Conservation (phyloP, 2,329 filamentous ascomycete genomes). For the Arthrobotrys entomopaga region DNA sequence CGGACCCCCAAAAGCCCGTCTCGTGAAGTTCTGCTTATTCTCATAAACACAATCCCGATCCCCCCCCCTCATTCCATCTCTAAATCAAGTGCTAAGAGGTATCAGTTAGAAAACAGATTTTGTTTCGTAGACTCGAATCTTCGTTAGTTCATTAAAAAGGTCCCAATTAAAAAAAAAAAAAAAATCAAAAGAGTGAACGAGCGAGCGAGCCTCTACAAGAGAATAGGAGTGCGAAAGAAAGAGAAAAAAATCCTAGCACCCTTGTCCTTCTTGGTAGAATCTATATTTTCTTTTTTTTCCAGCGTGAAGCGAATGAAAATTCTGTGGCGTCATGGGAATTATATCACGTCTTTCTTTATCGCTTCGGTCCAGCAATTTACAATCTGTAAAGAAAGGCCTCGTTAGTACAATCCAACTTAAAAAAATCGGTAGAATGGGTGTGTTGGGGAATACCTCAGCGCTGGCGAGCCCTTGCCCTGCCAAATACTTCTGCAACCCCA, state of each 20-base stretch:
- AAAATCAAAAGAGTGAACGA: too few relatives aligned
- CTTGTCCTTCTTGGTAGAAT: too few relatives aligned
- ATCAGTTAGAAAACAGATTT: neutral
- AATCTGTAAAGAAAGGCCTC: neutral
- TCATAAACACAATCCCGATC: too few relatives aligned
- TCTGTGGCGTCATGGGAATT: neutral
- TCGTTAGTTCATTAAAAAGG: slow-evolving; percentile 17
- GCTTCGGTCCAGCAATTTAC: slow-evolving; percentile 17
- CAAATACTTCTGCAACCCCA: slow-evolving; percentile 72
- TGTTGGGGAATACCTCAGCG: slow-evolving; percentile 56
- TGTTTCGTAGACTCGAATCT: slow-evolving; percentile 7
- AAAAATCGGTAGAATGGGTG: neutral
- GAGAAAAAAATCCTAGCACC: neutral
- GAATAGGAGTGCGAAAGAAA: neutral
- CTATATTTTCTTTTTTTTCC: too few relatives aligned
- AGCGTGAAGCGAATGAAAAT: too few relatives aligned
- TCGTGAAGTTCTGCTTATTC: too few relatives aligned
- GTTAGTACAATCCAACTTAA: neutral
- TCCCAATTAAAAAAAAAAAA: neutral
- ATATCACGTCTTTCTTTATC: slow-evolving; percentile 1
- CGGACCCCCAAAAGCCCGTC: too few relatives aligned
- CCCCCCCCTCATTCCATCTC: too few relatives aligned
- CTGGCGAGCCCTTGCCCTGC: slow-evolving; percentile 69
- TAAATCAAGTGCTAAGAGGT: slow-evolving; percentile 8
- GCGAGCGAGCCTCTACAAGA: neutral